Base-by-base conservation (phyloP, 1,284 basidiomycete species). In the Puccinia polysora region DNA sequence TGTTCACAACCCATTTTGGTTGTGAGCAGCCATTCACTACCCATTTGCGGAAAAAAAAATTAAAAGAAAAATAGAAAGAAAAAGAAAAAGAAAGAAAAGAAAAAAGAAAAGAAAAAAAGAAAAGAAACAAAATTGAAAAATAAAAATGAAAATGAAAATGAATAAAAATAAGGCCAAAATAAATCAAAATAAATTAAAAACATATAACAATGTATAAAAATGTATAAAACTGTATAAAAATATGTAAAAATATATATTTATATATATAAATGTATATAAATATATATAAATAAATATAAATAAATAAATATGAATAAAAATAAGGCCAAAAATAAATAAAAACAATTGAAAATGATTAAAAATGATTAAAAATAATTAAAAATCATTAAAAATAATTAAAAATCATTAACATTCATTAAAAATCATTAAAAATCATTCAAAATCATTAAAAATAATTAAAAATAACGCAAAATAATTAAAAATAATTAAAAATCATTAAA, bases 381-480 rank as follows among this genome's bases (percentile, higher is more conserved):
- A 45, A 45, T 45, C 40, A 45, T 45, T 45, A 45, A 45, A 45
- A 45, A 45, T 45, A 10, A 45, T 45, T 10, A 45, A 45, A 45
- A 45, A n/a, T n/a, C n/a, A n/a, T n/a, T 45, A 10, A n/a, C n/a
- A n/a, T n/a, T n/a, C n/a, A n/a, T n/a, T n/a, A n/a, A n/a, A n/a
- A n/a, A n/a, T n/a, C n/a, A 45, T 45, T 45, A 45, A 45, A 45
- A 45, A 45, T 45, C 40, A 45, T 45, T 45, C 10, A 45, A 45
- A 45, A 45, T 45, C 40, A 45, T 45, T 45, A 45, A 45, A 45
- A 45, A 45, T 45, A 10, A 45, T 45, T 45, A 45, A 45, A 45
- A 45, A 45, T 45, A 10, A 45, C n/a, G 10, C 10, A 45, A 45
- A 45, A 45, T 45, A 10, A 45, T 45, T 45, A 45, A 45, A 45